A percentile compares a stretch with the other conserved stretches of the same genome.
phyloP scores from a whole-genome alignment of 2,329 filamentous ascomycete genomes.

The Tolypocladium cylindrosporum region DNA sequence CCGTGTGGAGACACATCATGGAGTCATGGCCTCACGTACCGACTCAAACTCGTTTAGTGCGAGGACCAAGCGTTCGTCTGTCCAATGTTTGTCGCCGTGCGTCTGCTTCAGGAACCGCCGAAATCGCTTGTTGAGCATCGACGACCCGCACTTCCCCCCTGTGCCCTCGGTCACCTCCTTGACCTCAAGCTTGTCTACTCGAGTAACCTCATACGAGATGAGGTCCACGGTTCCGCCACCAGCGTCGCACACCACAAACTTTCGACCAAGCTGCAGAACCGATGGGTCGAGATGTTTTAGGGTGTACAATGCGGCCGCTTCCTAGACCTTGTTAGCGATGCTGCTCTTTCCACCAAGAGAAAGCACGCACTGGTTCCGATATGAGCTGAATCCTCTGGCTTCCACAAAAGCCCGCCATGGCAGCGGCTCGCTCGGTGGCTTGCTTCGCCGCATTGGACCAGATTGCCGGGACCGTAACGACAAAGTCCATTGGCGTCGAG shows the following conservation, averaged over 20 bases:
- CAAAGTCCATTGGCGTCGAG: conserved; percentile 38
- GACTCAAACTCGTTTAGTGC: conserved; percentile 34
- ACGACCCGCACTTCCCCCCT: conserved; percentile 39
- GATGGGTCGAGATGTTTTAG: conserved; percentile 31
- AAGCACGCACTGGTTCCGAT: conserved; percentile 33
- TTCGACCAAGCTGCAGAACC: conserved; percentile 31
- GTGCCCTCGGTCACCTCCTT: conserved; percentile 38
- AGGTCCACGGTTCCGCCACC: conserved; percentile 45
- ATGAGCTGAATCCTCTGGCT: conserved; percentile 34
- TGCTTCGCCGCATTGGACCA: conserved; percentile 47
- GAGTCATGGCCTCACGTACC: conserved; percentile 11
- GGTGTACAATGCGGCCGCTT: conserved; percentile 41
- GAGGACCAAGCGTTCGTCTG: conserved; percentile 28
- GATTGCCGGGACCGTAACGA: conserved; percentile 48
- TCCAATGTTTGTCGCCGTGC: conserved; percentile 31
- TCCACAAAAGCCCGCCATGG: conserved; percentile 27
- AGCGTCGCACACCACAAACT: conserved; percentile 43
- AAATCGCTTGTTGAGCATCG: conserved; percentile 39
- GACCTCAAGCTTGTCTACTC: conserved; percentile 31
- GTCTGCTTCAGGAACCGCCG: conserved; percentile 30
- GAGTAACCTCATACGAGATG: conserved; percentile 39
- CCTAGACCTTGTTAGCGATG: conserved; percentile 15
- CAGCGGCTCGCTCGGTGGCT: conserved; percentile 31
- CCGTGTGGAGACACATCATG: background rate
- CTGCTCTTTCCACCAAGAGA: background rate